phyloP scores from a whole-genome alignment of 2,329 filamentous ascomycete species.

The Colletotrichum brevisporum region DNA sequence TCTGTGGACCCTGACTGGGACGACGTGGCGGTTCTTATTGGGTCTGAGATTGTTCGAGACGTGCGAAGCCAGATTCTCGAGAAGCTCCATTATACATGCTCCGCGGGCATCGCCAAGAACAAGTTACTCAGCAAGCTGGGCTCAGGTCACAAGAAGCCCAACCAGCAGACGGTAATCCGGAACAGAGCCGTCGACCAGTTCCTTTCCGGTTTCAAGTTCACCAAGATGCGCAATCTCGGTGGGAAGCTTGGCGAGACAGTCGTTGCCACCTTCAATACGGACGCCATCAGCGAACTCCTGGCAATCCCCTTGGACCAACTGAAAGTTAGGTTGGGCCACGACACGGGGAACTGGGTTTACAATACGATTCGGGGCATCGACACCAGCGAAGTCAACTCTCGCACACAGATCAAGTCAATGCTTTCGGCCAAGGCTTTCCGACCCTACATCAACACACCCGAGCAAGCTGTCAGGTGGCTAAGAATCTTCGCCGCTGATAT shows the following conservation, averaged over 20 bases:
- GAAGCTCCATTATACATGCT: constrained; percentile 88
- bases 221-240: constrained; percentile 94
- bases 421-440: constrained; percentile 95
- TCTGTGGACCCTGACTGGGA: constrained; percentile 94
- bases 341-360: constrained; percentile 89
- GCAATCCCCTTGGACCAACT: constrained; percentile 80
- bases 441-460: constrained; percentile 82
- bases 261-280: constrained; percentile 83
- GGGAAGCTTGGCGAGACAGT: constrained; percentile 94
- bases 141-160: constrained; percentile 92
- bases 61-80: constrained; percentile 79
- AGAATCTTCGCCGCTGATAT: constrained; percentile 94
- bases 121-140: constrained; percentile 97
- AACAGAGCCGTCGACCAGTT: constrained; percentile 87
- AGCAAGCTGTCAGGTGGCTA: constrained; percentile 88
- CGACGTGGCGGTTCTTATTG: constrained; percentile 88
- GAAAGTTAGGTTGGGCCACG: constrained; percentile 83
- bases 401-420: constrained; percentile 98
- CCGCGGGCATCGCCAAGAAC: constrained; percentile 88
- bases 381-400: constrained; percentile 86
- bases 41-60: constrained; percentile 87
- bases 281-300: constrained; percentile 82
- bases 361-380: constrained; percentile 89
- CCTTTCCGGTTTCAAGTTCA: constrained; percentile 88
- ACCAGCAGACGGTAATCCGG: constrained; percentile 93